Percentiles rank a stretch among this genome's conserved stretches.
Evolutionary conservation across 2,329 filamentous ascomycete species (phyloP).

Genomic region (Penicillium decumbens): DNA sequence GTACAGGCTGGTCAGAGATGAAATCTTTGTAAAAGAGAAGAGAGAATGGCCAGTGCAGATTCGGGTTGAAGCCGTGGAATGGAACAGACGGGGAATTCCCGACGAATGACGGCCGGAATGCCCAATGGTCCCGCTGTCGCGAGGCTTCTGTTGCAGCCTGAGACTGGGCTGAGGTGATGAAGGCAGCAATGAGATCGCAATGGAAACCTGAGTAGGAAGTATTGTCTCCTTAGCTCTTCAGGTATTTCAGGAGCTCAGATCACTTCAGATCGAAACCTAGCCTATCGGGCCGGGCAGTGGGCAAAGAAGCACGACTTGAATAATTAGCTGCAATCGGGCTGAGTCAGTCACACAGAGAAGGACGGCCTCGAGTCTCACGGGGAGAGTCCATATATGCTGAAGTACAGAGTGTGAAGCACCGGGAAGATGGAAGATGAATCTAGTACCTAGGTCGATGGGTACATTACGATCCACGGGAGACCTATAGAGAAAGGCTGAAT

Average conservation of each 20-base stretch:
- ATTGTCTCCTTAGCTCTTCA: not conserved
- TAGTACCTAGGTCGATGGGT: not conserved
- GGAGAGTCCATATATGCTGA: not conserved
- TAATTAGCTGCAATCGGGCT: constrained; percentile 3
- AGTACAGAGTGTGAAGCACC: not conserved
- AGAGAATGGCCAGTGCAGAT: not conserved
- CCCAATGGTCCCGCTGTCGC: not conserved
- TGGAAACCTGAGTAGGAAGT: not conserved
- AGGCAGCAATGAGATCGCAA: not conserved
- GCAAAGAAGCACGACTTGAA: constrained; percentile 1
- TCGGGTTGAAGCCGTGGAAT: constrained; percentile 3
- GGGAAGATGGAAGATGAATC: not conserved
- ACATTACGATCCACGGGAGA: not conserved
- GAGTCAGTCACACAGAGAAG: constrained; percentile 4
- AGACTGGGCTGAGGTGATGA: not conserved
- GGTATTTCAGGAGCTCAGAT: not conserved
- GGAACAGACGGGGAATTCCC: constrained; percentile 1
- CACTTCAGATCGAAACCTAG: not conserved
- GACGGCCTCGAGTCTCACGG: not conserved
- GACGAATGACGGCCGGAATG: constrained; percentile 7
- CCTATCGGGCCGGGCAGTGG: not conserved
- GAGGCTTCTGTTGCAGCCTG: not conserved
- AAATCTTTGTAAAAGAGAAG: not conserved
- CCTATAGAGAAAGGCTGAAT: no score
- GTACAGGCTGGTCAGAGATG: not conserved